Percentiles rank a stretch among this genome's conserved stretches.
phyloP scores from a whole-genome alignment of 768 basidiomycete species.

The Scleroderma bovista region DNA sequence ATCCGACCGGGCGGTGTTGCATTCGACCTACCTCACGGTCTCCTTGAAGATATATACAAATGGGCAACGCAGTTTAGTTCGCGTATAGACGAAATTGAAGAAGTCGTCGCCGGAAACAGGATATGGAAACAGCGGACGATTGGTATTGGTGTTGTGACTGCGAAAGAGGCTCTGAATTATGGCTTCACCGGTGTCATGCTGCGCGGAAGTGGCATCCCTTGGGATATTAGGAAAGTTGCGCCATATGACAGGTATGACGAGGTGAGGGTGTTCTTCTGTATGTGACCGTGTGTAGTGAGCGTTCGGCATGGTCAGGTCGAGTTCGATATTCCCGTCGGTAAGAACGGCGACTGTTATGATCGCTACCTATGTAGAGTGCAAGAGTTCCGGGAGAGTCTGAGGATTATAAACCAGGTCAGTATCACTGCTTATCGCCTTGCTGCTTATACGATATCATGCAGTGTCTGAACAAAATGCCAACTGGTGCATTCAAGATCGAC shows the following conservation, averaged over 20 bases:
- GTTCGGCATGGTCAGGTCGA: conserved; percentile 68
- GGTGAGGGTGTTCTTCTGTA: conserved; percentile 34
- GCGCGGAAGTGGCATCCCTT: conserved; percentile 86
- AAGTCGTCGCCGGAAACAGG: conserved; percentile 94
- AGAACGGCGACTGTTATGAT: conserved; percentile 97
- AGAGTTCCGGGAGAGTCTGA: conserved; percentile 93
- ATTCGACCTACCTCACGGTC: conserved; percentile 95
- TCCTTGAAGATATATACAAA: conserved; percentile 96
- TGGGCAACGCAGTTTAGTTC: conserved; percentile 94
- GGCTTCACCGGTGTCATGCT: conserved; percentile 97
- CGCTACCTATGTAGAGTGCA: conserved; percentile 97
- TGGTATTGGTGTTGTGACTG: conserved; percentile 85
- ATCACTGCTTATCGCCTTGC: background rate
- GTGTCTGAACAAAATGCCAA: conserved; percentile 96
- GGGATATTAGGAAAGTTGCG: conserved; percentile 88
- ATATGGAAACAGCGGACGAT: conserved; percentile 97
- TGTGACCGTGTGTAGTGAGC: background rate
- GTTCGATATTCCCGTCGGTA: conserved; percentile 95
- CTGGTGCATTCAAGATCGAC: conserved; percentile 89
- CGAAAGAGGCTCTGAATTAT: conserved; percentile 88
- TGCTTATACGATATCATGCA: conserved; percentile 27
- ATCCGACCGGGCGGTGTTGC: conserved; percentile 97
- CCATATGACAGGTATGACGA: conserved; percentile 98
- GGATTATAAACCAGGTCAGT: conserved; percentile 74
- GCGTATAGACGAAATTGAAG: conserved; percentile 95